A percentile compares a stretch with the other conserved stretches of the same genome.
Conservation (phyloP, 2,329 filamentous ascomycete genomes). For the Rutstroemia sp. region DNA sequence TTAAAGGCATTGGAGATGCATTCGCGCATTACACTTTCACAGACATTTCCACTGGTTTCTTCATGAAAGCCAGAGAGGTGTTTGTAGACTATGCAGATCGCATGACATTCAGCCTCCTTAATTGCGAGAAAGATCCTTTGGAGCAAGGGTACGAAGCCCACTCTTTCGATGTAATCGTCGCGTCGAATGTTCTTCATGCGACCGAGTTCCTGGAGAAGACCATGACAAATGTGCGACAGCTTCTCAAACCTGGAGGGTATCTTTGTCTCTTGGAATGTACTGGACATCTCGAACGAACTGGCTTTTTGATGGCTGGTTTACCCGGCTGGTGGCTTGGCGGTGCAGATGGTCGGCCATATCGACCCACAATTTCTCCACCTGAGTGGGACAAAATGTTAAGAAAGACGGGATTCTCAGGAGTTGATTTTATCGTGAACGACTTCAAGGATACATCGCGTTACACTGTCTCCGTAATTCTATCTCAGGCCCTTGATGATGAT, state of each 20-base stretch:
- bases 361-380: slow-evolving; percentile 12
- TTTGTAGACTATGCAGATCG: neutral
- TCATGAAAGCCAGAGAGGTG: slow-evolving; percentile 25
- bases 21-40: slow-evolving; percentile 20
- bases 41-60: slow-evolving; percentile 30
- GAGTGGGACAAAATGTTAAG: slow-evolving; percentile 10
- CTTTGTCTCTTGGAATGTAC: slow-evolving; percentile 11
- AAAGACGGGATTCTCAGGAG: slow-evolving; percentile 7
- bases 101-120: slow-evolving; percentile 1
- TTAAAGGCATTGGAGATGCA: neutral
- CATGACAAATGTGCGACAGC: slow-evolving; percentile 14
- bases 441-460: neutral
- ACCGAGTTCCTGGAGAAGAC: slow-evolving; percentile 15
- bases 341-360: slow-evolving; percentile 22
- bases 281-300: neutral
- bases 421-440: slow-evolving; percentile 6
- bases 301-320: slow-evolving; percentile 3
- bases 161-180: slow-evolving; percentile 18
- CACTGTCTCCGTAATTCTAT: neutral
- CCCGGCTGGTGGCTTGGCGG: slow-evolving; percentile 4
- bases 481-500: slow-evolving; percentile 11
- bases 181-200: slow-evolving; percentile 23
- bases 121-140: neutral
- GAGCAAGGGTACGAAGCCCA: slow-evolving; percentile 3
- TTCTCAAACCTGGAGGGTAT: slow-evolving; percentile 18